phyloP scores from a whole-genome alignment of 192 early-diverging fungal genomes.

The Rhizophagus clarus region DNA sequence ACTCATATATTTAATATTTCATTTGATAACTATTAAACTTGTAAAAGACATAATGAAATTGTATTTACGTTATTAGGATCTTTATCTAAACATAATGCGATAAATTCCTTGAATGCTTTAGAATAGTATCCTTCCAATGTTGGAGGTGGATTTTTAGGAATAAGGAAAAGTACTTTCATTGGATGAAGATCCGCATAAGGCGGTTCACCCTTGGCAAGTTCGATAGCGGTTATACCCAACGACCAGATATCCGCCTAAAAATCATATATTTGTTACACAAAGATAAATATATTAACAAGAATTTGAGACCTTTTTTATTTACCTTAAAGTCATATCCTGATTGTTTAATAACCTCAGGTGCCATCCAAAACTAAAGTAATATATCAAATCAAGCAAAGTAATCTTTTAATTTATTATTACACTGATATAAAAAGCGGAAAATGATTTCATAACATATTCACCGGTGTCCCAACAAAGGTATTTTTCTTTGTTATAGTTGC shows the following conservation, averaged over 20 bases:
- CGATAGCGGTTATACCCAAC: constrained; percentile 95
- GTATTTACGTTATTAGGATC: constrained; percentile 70
- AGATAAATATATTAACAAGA: not conserved
- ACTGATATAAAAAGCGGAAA: not conserved
- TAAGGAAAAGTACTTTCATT: constrained; percentile 93
- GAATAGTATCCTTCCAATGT: constrained; percentile 75
- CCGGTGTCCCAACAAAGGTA: constrained; percentile 97
- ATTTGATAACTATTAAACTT: not conserved
- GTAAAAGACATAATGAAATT: not conserved
- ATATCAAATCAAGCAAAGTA: not conserved
- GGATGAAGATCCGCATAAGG: constrained; percentile 93
- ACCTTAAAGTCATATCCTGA: constrained; percentile 90
- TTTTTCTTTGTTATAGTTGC: constrained; percentile 91
- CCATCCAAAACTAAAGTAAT: constrained; percentile 78
- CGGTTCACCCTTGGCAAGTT: constrained; percentile 91
- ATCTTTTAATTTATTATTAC: not conserved
- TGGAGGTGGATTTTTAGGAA: constrained; percentile 90
- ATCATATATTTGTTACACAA: not conserved
- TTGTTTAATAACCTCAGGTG: constrained; percentile 93
- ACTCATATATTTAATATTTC: not conserved
- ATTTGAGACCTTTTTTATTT: not conserved
- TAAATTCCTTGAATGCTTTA: constrained; percentile 88
- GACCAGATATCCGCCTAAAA: constrained; percentile 94
- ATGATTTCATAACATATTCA: constrained; percentile 31
- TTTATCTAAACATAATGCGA: constrained; percentile 82